Base-by-base conservation (phyloP, 106 monocot genomes). In the Dendrobium nobile region DNA sequence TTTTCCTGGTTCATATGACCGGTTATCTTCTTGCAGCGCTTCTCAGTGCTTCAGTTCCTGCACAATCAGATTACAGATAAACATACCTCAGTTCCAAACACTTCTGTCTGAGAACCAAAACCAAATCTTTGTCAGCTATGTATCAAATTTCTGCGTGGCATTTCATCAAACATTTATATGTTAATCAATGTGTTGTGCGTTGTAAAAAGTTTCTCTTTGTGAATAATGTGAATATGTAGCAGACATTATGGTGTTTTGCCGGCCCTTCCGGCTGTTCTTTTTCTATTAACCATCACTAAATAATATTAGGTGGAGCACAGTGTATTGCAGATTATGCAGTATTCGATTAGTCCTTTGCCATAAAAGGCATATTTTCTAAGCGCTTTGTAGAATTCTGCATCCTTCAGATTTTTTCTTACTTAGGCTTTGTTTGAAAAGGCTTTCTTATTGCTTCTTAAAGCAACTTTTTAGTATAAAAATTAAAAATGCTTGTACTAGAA, bases 31-130 rank as follows among this genome's bases (percentile, higher is more conserved):
- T 44, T 88, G 75, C 93, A 96, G 96, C 86, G 93, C 7, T 37
- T 78, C 19, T 93, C 93, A 0, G 88, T 96, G 28, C 91, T 96
- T 0, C 84, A 90, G 44, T 96, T 96, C 73, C 81, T 93, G 11
- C 82, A 84, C 44, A 87, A 51, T 24, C 93, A 96, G 82, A 65
- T 96, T 68, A 82, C 82, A 68, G 90, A 89, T 40, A 83, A 89
- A 41, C 82, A 77, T 45, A 75, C 54, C 41, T 67, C 77, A 4
- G 80, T 16, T 64, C 31, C 83, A 43, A 77, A 58, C 51, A 70
- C 86, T 77, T 75, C 86, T 28, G 31, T 11, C 4, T 22, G 61
- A 61, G 61, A 51, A 61, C n/a, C n/a, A 61, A 4, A 4, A n/a
- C 7, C 61, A 22, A 4, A 2, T 28, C 64, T 41, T 18, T 83